Evolutionary conservation across 2,329 filamentous ascomycete species (phyloP), one percentile per base, ranked within the genome.

Genomic region (Penicillium psychrosexuale): DNA sequence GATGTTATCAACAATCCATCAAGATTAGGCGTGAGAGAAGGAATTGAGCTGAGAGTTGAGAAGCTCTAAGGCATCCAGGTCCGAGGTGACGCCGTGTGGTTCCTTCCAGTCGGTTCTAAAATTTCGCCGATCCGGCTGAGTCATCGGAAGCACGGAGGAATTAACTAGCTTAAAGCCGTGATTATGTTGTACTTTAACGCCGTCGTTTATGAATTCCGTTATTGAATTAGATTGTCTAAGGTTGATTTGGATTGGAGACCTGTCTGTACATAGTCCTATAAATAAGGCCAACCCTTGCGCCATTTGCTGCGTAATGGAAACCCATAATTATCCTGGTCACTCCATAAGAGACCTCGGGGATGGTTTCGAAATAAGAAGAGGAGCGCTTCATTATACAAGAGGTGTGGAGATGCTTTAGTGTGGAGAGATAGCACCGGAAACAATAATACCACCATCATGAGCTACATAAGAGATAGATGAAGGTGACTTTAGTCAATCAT

Each of bases 61-160:
- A 68, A 68, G 62, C 63, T 68, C 56, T 61, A 59, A 47, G 60
- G 45, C 64, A 47, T 34, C 44, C 42, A 56, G 47, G 44, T 37
- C 56, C 42, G 53, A 56, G 51, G 50, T 61, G 58, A 60, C 58
- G 58, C 52, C 47, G 33, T 55, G 51, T 61, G 58, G 58, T 61
- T 61, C 61, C 60, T 61, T 61, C 61, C 60, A 60, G 56, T 65
- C 62, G 59, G 63, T 57, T 53, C 50, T 53, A 58, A 52, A 50
- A 64, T 72, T 72, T 69, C 66, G 61, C 59, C 55, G 62, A 63
- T 69, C 66, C 68, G 66, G 57, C 69, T 72, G 69, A 72, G 63
- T 73, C 70, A 72, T 69, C 69, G 11, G 53, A 59, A 61, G 33
- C 17, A 19, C 22, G 22, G 22, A 24, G 5, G 22, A 24, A 24